Percentiles rank a stretch among this genome's conserved stretches.
These are phyloP conservation scores for Przewalskia tangutica DNA, from an alignment of 257 asterid genomes.

Conservation along the genomic window DNA sequence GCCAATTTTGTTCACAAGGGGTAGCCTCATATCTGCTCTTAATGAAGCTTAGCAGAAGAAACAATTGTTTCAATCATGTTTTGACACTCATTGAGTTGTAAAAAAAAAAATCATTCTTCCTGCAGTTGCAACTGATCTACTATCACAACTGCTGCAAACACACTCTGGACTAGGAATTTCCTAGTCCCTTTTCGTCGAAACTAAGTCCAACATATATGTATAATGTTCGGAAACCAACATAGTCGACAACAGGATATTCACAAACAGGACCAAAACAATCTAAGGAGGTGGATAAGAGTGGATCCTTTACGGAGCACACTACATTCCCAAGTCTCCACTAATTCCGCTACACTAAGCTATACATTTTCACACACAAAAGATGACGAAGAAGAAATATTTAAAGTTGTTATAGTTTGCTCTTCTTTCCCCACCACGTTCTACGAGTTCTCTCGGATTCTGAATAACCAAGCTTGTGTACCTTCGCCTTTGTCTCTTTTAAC, in stretches of 20 bases:
- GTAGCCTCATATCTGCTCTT: conserved; percentile 70
- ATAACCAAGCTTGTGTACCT: conserved; percentile 31
- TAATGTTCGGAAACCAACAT: conserved; percentile 9
- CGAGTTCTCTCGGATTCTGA: conserved; percentile 39
- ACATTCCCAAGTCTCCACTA: conserved; percentile 6
- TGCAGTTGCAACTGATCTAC: neutral
- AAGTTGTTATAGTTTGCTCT: conserved; percentile 22
- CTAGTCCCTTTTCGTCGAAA: neutral
- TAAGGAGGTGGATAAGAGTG: conserved; percentile 13
- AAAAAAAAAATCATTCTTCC: neutral
- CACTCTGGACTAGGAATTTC: neutral
- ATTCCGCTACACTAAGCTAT: neutral
- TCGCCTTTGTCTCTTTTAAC: conserved; percentile 53
- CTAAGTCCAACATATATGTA: conserved; percentile 7
- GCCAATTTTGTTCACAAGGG: too few relatives aligned
- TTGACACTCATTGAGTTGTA: neutral
- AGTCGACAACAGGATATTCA: conserved; percentile 21
- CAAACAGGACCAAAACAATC: conserved; percentile 7
- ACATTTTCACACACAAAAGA: neutral
- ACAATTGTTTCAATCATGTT: conserved; percentile 21
- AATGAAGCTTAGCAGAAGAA: conserved; percentile 56
- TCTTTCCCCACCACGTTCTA: conserved; percentile 75
- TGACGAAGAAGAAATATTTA: neutral
- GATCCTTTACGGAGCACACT: conserved; percentile 15
- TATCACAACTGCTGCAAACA: neutral